Conservation (phyloP, 257 asterid genomes). For the Ophiorrhiza pumila region DNA sequence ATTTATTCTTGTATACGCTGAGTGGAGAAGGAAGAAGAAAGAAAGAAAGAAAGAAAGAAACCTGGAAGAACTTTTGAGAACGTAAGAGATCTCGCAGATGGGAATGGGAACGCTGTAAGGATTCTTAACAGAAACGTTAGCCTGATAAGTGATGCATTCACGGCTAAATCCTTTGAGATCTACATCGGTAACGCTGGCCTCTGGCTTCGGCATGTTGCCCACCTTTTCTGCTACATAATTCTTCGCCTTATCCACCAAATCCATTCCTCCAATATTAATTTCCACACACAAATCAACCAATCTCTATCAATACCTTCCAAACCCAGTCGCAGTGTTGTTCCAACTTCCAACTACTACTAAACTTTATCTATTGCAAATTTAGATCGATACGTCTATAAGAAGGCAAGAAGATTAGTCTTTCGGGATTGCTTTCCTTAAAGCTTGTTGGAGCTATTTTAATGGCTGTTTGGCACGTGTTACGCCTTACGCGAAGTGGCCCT, state of each 20-base stretch:
- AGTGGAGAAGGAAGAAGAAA: background rate
- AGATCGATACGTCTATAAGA: too few relatives aligned
- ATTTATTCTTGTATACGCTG: too few relatives aligned
- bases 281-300: background rate
- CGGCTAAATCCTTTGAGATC: conserved; percentile 57
- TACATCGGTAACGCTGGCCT: conserved; percentile 61
- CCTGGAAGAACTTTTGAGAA: conserved; percentile 62
- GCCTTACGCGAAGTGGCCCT: too few relatives aligned
- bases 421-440: too few relatives aligned
- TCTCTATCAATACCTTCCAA: background rate
- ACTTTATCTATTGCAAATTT: too few relatives aligned
- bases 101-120: conserved; percentile 63
- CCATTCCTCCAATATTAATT: conserved; percentile 29
- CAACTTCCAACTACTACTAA: too few relatives aligned
- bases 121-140: conserved; percentile 49
- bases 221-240: conserved; percentile 47
- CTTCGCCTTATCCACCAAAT: conserved; percentile 60
- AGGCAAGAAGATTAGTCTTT: too few relatives aligned
- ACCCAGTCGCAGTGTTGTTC: too few relatives aligned
- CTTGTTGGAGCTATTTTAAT: too few relatives aligned
- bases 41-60: background rate
- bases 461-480: too few relatives aligned
- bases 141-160: conserved; percentile 52
- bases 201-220: conserved; percentile 53
- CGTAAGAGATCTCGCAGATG: conserved; percentile 57